These are phyloP conservation scores for Sporothrix phasma DNA, from an alignment of 2,329 filamentous ascomycete species.

Conservation along the genomic window DNA sequence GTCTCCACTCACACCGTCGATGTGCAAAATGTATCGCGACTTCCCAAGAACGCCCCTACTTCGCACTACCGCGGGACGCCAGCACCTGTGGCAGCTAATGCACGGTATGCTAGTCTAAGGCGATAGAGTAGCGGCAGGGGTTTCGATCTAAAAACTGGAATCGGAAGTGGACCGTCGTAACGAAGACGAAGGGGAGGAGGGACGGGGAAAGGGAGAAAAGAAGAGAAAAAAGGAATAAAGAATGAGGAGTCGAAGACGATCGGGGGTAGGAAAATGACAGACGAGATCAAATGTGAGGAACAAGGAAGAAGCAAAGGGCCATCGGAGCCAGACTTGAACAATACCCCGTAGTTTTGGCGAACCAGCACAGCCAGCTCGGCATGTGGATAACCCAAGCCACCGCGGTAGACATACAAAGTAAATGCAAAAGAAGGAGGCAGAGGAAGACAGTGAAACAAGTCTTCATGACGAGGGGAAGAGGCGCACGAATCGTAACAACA, in stretches of 20 bases:
- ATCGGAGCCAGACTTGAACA: background rate
- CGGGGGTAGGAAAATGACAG: background rate
- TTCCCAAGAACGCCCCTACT: background rate
- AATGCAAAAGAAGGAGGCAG: background rate
- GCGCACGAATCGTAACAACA: background rate
- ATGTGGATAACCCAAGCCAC: background rate
- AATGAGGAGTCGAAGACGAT: background rate
- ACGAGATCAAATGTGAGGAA: background rate
- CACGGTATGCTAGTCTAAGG: background rate
- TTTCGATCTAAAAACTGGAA: background rate
- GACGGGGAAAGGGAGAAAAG: background rate
- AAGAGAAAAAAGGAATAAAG: background rate
- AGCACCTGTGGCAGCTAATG: background rate
- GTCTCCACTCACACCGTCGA: background rate
- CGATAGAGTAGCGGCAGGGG: slow-evolving; percentile 4
- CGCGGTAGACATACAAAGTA: background rate
- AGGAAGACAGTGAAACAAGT: background rate
- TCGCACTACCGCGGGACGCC: background rate
- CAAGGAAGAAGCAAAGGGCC: background rate
- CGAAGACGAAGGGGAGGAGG: background rate
- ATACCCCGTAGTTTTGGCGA: background rate
- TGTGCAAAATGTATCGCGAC: background rate
- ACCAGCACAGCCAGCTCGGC: background rate
- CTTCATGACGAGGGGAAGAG: background rate
- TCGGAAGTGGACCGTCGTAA: background rate